Evolutionary conservation across 2,329 filamentous ascomycete species (phyloP), one percentile per base, ranked within the genome.

Genomic region (Pseudogymnoascus sp.): DNA sequence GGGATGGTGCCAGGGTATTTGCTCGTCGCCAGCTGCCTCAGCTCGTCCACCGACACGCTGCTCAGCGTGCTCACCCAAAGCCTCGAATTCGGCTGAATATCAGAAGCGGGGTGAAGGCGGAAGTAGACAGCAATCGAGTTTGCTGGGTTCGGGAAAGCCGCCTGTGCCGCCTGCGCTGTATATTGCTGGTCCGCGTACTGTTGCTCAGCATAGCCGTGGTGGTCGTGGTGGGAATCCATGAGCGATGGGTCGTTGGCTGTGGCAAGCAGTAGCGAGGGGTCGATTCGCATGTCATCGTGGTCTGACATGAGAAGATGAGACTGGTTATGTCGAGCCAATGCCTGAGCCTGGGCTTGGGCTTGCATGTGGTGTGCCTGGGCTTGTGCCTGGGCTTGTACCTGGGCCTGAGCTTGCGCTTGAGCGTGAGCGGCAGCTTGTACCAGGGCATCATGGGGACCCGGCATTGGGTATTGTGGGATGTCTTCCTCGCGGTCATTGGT

Each of bases 41-140:
- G 73, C 68, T 89, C 86, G 7, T 79, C 76, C 4, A 92, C 72
- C 1, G 85, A 84, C 3, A 80, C 64, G 6, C 66, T 66, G 8
- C 76, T 76, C 58, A 92, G 74, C 12, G 86, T 86, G 35, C 81
- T 83, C 43, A 90, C 81, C 88, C 89, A 93, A 39, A 88, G 76
- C 68, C 78, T 80, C 26, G 72, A 73, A 63, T 70, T 78, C 64
- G 77, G 71, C 5, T 79, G 75, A 35, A 87, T 77, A 11, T 78
- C 80, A 3, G 87, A 89, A n/a, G 80, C 78, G 0, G 83, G 81
- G 66, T 89, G 83, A 4, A 90, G 78, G n/a, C 87, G 84, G 67
- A 92, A 82, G 74, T 86, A 91, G 11, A 89, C 81, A 2, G 86
- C 80, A 43, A 85, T 81, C 2, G 81, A 73, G 3, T 68, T 64